These are phyloP conservation scores for Tulasnella sp. DNA, from an alignment of 768 basidiomycete genomes.

Conservation along the genomic window DNA sequence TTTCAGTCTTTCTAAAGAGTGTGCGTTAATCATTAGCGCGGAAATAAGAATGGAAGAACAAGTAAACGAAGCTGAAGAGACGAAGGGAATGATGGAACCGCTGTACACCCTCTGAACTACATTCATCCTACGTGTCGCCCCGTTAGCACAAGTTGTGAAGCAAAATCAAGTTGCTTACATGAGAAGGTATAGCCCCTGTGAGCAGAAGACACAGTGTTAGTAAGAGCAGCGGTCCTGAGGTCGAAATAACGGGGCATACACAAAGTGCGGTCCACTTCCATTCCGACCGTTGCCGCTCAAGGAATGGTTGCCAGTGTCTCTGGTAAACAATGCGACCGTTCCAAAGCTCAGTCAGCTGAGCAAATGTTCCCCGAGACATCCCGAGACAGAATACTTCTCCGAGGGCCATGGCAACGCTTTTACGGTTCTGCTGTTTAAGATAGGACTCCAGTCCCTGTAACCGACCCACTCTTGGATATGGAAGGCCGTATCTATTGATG, in stretches of 20 bases:
- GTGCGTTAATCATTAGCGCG: background rate
- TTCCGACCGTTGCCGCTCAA: background rate
- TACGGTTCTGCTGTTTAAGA: background rate
- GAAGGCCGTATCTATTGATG: conserved; percentile 5
- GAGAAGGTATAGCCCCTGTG: background rate
- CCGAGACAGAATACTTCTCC: background rate
- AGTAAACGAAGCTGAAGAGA: background rate
- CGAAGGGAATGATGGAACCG: background rate
- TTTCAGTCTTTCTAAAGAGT: background rate
- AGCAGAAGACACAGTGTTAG: background rate
- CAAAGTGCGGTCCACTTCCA: background rate
- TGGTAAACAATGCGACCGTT: conserved; percentile 10
- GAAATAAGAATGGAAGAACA: background rate
- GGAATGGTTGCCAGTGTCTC: conserved; percentile 9
- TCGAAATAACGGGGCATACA: background rate
- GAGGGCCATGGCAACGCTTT: background rate
- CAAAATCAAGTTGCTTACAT: background rate
- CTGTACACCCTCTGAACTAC: background rate
- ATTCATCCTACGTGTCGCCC: background rate
- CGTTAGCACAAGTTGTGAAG: background rate
- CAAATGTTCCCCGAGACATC: background rate
- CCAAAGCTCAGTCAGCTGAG: background rate
- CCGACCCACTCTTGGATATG: background rate
- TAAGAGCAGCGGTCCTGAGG: background rate
- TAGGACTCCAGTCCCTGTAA: background rate